These are phyloP conservation scores for Quercus parvula DNA, from an alignment of 306 rosid genomes.

Conservation along the genomic window DNA sequence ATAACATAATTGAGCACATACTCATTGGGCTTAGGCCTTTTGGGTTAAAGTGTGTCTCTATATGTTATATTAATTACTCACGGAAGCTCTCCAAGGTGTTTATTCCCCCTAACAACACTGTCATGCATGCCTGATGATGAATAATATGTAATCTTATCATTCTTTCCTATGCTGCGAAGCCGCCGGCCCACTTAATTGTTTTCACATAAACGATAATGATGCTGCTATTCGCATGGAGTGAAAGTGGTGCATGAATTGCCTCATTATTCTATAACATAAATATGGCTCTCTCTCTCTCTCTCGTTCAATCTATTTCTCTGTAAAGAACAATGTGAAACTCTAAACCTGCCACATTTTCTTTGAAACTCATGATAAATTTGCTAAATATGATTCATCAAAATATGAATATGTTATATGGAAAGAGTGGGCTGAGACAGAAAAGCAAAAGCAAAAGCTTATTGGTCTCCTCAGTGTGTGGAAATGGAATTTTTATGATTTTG, in stretches of 20 bases:
- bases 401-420: not conserved
- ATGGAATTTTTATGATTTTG: not conserved
- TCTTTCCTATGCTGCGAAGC: not conserved
- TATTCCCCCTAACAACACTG: not conserved
- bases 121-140: not conserved
- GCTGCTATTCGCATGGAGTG: slow-evolving; percentile 9
- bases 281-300: not conserved
- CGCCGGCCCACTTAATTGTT: slow-evolving; percentile 16
- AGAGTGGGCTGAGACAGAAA: not conserved
- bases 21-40: no score
- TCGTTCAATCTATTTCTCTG: not conserved
- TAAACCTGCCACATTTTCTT: no score
- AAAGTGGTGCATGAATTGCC: not conserved
- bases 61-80: no score
- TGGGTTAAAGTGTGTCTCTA: no score
- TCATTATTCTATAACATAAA: not conserved
- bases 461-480: not conserved
- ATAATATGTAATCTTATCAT: not conserved
- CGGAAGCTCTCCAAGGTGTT: no score
- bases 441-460: slow-evolving; percentile 13
- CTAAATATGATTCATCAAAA: not conserved
- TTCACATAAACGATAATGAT: not conserved
- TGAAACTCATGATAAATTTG: no score
- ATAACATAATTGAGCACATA: no score
- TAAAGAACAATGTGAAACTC: not conserved